Percentiles rank a stretch among this genome's conserved stretches.
Evolutionary conservation across 1,284 basidiomycete genomes (phyloP).

Genomic region (Cryptococcus sp.): DNA sequence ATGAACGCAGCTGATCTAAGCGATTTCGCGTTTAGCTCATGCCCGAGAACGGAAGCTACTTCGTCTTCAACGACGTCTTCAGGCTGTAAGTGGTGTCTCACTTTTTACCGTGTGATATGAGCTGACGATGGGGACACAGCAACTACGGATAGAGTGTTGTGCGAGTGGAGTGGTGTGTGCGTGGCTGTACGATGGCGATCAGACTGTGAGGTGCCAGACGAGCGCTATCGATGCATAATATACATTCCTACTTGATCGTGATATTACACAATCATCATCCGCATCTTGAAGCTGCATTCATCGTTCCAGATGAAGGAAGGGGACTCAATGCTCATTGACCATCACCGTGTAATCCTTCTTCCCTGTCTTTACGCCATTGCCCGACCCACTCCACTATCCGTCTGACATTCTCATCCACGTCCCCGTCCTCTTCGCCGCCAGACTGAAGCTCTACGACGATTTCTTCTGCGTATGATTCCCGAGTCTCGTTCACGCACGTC

Average conservation of each 20-base stretch:
- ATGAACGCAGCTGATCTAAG: neutral
- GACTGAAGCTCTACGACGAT: constrained; percentile 85
- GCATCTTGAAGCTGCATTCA: neutral
- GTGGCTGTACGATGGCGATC: too few species aligned
- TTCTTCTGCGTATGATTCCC: constrained; percentile 76
- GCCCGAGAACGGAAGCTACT: constrained; percentile 75
- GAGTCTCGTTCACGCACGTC: constrained; percentile 84
- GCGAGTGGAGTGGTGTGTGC: too few species aligned
- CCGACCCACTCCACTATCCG: constrained; percentile 84
- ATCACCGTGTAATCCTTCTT: constrained; percentile 34
- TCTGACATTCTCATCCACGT: constrained; percentile 82
- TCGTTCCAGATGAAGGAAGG: too few species aligned
- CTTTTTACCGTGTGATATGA: neutral
- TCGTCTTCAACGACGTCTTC: constrained; percentile 90
- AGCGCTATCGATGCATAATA: constrained; percentile 7
- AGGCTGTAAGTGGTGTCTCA: constrained; percentile 59
- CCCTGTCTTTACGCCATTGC: constrained; percentile 66
- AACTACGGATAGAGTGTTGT: constrained; percentile 19
- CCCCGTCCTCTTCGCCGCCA: constrained; percentile 63
- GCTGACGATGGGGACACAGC: constrained; percentile 4
- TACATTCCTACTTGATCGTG: constrained; percentile 4
- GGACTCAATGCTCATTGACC: neutral
- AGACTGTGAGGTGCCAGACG: too few species aligned
- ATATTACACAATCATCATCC: neutral
- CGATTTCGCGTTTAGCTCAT: constrained; percentile 57